These are phyloP conservation scores for Wickerhamiella sergipiensis DNA, from an alignment of 805 yeast species.

Conservation along the genomic window DNA sequence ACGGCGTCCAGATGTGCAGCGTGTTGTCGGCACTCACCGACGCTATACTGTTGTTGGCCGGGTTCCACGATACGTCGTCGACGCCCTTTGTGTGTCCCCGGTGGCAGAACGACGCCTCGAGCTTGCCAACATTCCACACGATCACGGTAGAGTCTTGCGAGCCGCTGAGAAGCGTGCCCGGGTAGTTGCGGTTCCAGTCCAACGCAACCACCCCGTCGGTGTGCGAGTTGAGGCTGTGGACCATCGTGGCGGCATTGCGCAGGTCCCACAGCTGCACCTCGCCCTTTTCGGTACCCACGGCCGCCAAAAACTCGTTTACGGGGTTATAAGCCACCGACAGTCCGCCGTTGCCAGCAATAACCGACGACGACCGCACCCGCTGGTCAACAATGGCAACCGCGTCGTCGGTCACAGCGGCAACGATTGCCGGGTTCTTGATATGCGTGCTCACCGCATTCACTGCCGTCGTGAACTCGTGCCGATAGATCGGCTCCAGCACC, in stretches of 20 bases:
- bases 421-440: slow-evolving; percentile 43
- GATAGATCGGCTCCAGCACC: slow-evolving; percentile 14
- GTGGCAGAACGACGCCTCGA: slow-evolving; percentile 42
- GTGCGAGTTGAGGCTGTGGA: slow-evolving; percentile 29
- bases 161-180: slow-evolving; percentile 46
- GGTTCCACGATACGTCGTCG: slow-evolving; percentile 74
- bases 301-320: slow-evolving; percentile 40
- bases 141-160: slow-evolving; percentile 43
- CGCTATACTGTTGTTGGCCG: slow-evolving; percentile 53
- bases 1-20: slow-evolving; percentile 76
- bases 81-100: slow-evolving; percentile 83
- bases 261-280: slow-evolving; percentile 49
- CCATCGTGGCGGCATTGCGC: slow-evolving; percentile 29
- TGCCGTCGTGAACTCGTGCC: slow-evolving; percentile 31
- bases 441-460: slow-evolving; percentile 66
- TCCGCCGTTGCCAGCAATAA: slow-evolving; percentile 26
- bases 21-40: slow-evolving; percentile 78
- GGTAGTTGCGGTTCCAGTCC: slow-evolving; percentile 55
- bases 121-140: slow-evolving; percentile 17
- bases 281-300: slow-evolving; percentile 56
- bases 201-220: slow-evolving; percentile 45
- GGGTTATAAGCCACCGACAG: slow-evolving; percentile 44
- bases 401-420: slow-evolving; percentile 58
- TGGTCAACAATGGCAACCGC: slow-evolving; percentile 7
- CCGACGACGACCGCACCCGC: slow-evolving; percentile 21